Evolutionary conservation across 2,329 filamentous ascomycete genomes (phyloP).

Genomic region (Cladosporium halotolerans): DNA sequence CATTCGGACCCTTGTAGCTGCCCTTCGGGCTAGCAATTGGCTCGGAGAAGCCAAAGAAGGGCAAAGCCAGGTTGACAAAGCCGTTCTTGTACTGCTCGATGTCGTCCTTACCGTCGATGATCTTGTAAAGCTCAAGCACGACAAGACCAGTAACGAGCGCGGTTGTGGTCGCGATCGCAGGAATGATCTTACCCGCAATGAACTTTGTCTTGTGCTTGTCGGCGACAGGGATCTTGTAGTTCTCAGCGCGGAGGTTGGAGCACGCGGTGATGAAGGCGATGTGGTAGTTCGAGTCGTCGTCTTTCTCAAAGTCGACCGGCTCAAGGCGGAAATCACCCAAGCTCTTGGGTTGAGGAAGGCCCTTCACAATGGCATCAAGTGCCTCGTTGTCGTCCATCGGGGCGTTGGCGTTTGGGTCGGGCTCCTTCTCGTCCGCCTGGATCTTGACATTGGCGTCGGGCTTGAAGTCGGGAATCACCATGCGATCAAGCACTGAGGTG

Average conservation of each 20-base stretch:
- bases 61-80: conserved; percentile 90
- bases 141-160: conserved; percentile 92
- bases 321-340: conserved; percentile 82
- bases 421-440: conserved; percentile 90
- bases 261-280: conserved; percentile 98
- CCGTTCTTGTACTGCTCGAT: conserved; percentile 99
- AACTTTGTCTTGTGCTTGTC: conserved; percentile 99
- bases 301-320: conserved; percentile 96
- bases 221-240: conserved; percentile 91
- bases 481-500: conserved; percentile 73
- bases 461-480: conserved; percentile 92
- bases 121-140: conserved; percentile 89
- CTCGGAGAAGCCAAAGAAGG: conserved; percentile 98
- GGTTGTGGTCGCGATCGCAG: conserved; percentile 94
- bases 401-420: conserved; percentile 71
- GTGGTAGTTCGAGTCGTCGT: conserved; percentile 95
- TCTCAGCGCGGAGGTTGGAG: conserved; percentile 92
- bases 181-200: conserved; percentile 98
- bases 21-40: conserved; percentile 92
- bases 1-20: conserved; percentile 72
- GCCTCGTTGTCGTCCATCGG: conserved; percentile 65
- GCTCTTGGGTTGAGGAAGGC: conserved; percentile 70
- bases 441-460: conserved; percentile 91
- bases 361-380: conserved; percentile 62
- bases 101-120: conserved; percentile 91